These are phyloP conservation scores for Chaetothyriales sp. DNA, from an alignment of 2,329 filamentous ascomycete species.

Conservation along the genomic window DNA sequence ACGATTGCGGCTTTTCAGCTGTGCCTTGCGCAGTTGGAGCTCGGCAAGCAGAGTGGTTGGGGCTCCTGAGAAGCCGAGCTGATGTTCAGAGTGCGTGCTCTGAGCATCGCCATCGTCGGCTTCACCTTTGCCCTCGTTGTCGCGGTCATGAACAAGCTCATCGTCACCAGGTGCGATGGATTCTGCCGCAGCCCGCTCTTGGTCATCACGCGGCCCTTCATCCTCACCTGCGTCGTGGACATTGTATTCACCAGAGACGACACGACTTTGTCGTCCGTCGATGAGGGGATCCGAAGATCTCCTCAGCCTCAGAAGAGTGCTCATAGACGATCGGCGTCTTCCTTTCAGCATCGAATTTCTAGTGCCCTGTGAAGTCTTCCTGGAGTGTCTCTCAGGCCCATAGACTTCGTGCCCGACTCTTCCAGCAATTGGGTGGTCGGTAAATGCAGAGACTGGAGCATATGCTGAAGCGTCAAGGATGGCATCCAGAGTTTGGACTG, in stretches of 20 bases:
- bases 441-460: slow-evolving; percentile 82
- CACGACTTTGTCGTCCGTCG: slow-evolving; percentile 10
- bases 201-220: slow-evolving; percentile 5
- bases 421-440: slow-evolving; percentile 71
- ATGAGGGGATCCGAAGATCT: slow-evolving; percentile 14
- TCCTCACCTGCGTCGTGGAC: not conserved
- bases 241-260: slow-evolving; percentile 9
- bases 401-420: slow-evolving; percentile 62
- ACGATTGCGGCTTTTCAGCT: slow-evolving; percentile 65
- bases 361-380: slow-evolving; percentile 18
- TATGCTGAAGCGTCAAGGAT: slow-evolving; percentile 79
- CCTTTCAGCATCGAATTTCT: slow-evolving; percentile 15
- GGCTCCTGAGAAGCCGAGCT: slow-evolving; percentile 43
- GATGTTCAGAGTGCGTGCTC: slow-evolving; percentile 20
- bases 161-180: slow-evolving; percentile 15
- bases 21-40: slow-evolving; percentile 75
- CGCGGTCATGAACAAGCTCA: slow-evolving; percentile 8
- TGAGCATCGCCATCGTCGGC: slow-evolving; percentile 29
- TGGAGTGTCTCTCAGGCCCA: slow-evolving; percentile 27
- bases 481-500: slow-evolving; percentile 74
- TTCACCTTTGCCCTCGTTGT: slow-evolving; percentile 27
- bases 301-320: slow-evolving; percentile 16
- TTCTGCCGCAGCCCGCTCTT: slow-evolving; percentile 9
- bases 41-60: slow-evolving; percentile 89
- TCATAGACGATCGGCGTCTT: slow-evolving; percentile 21